Conservation (phyloP, 495 filamentous ascomycete genomes). For the Staphylotrichum longicolle region DNA sequence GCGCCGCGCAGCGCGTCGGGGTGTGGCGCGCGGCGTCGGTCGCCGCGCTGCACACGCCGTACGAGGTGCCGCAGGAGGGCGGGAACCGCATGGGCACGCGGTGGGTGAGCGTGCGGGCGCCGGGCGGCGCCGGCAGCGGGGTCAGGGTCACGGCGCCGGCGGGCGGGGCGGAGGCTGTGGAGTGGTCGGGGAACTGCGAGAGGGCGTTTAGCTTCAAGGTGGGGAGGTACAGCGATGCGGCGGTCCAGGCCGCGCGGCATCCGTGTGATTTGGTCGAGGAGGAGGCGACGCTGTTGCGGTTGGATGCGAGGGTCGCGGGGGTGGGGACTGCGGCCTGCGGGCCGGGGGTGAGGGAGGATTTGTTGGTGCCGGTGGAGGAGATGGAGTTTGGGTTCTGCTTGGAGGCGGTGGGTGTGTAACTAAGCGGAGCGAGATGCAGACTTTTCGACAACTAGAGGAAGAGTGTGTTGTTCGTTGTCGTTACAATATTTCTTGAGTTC, state of each 20-base stretch:
- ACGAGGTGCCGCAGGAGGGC: conserved; percentile 64
- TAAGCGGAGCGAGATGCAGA: no score
- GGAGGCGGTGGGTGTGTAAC: conserved; percentile 14
- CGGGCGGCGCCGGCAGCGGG: conserved; percentile 29
- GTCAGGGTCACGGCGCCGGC: conserved; percentile 20
- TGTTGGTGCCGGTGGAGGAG: conserved; percentile 31
- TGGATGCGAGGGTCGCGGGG: conserved; percentile 56
- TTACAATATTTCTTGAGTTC: no score
- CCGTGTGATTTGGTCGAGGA: conserved; percentile 55
- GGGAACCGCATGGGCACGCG: conserved; percentile 59
- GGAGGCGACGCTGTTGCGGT: conserved; percentile 52
- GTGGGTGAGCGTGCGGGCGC: conserved; percentile 46
- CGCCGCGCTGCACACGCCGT: conserved; percentile 50
- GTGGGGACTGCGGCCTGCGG: conserved; percentile 62
- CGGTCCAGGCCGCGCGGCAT: conserved; percentile 56
- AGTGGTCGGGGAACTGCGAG: conserved; percentile 18
- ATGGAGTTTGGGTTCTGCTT: conserved; percentile 30
- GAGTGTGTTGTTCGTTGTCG: no score
- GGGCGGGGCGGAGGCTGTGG: neutral
- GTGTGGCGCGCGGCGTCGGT: conserved; percentile 45
- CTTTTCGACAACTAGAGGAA: no score
- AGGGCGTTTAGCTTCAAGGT: conserved; percentile 53
- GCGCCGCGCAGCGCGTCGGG: conserved; percentile 53
- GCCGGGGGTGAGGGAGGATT: conserved; percentile 53
- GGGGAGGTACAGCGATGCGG: conserved; percentile 46